Percentiles rank a stretch among this genome's conserved stretches.
Conservation (phyloP, 805 yeast genomes). For the Yamadazyma sp. region DNA sequence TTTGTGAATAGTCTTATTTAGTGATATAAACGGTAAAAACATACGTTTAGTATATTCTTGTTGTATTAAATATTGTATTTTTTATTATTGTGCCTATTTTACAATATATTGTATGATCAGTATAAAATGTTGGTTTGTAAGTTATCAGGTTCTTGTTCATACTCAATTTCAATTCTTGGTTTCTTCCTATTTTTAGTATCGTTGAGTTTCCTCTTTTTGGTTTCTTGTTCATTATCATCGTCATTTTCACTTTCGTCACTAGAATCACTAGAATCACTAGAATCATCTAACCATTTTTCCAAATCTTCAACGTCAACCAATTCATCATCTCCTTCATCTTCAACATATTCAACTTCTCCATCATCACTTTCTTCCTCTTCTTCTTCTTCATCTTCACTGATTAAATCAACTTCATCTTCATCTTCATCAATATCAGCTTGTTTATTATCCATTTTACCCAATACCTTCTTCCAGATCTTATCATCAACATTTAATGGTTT, state of each 20-base stretch:
- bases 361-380: slow-evolving; percentile 46
- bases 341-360: slow-evolving; percentile 85
- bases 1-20: too few species aligned
- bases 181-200: slow-evolving; percentile 11
- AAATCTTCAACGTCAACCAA: slow-evolving; percentile 90
- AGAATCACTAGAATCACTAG: slow-evolving; percentile 33
- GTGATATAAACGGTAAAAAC: too few species aligned
- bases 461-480: slow-evolving; percentile 89
- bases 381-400: slow-evolving; percentile 31
- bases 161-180: slow-evolving; percentile 78
- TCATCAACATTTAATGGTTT: slow-evolving; percentile 97
- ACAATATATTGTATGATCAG: too few species aligned
- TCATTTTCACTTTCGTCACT: slow-evolving; percentile 35
- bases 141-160: slow-evolving; percentile 46
- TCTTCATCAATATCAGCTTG: slow-evolving; percentile 64
- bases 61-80: too few species aligned
- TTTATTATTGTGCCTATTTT: too few species aligned
- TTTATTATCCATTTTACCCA: slow-evolving; percentile 65
- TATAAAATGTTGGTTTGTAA: slow-evolving; percentile 15
- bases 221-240: slow-evolving; percentile 23
- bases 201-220: slow-evolving; percentile 43
- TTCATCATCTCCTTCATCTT: slow-evolving; percentile 85
- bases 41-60: too few species aligned
- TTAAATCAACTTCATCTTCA: slow-evolving; percentile 50
- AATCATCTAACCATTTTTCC: slow-evolving; percentile 75